phyloP scores from a whole-genome alignment of 2,329 filamentous ascomycete genomes.

The Clarireedia sp. region DNA sequence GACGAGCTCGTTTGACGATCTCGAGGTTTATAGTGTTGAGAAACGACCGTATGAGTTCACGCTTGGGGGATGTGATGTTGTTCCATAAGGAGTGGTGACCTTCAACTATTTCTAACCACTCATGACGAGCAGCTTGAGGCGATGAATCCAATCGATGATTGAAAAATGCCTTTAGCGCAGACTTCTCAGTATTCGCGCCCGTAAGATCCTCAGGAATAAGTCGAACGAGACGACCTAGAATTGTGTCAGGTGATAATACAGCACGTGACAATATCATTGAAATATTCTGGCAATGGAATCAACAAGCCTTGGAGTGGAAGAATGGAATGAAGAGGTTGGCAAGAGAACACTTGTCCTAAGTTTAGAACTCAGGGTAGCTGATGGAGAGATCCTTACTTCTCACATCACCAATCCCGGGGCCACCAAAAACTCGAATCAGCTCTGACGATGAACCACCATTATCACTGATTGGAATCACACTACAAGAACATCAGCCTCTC shows the following conservation, averaged over 20 bases:
- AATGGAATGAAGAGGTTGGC: neutral
- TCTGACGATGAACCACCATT: slow-evolving; percentile 94
- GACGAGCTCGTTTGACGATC: slow-evolving; percentile 67
- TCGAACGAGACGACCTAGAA: slow-evolving; percentile 72
- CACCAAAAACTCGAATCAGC: slow-evolving; percentile 87
- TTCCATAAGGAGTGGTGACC: slow-evolving; percentile 66
- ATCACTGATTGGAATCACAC: slow-evolving; percentile 87
- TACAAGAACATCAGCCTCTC: slow-evolving; percentile 42
- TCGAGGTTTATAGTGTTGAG: slow-evolving; percentile 71
- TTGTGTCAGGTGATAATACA: neutral
- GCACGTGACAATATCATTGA: neutral
- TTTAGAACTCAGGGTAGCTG: neutral
- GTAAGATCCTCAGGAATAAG: slow-evolving; percentile 64
- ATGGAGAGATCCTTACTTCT: slow-evolving; percentile 43
- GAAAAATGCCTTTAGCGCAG: slow-evolving; percentile 74
- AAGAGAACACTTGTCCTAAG: neutral
- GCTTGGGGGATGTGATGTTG: slow-evolving; percentile 60
- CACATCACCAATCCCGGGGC: slow-evolving; percentile 76
- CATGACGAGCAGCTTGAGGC: slow-evolving; percentile 53
- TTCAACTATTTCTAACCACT: slow-evolving; percentile 88
- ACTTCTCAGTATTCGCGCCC: slow-evolving; percentile 47
- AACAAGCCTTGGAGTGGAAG: too few species aligned
- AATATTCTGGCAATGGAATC: neutral
- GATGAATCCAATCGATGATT: slow-evolving; percentile 72
- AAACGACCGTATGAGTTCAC: slow-evolving; percentile 69